Base-by-base conservation (phyloP, 352 stramenopile genomes). In the Pilasporangium apinafurcum region DNA sequence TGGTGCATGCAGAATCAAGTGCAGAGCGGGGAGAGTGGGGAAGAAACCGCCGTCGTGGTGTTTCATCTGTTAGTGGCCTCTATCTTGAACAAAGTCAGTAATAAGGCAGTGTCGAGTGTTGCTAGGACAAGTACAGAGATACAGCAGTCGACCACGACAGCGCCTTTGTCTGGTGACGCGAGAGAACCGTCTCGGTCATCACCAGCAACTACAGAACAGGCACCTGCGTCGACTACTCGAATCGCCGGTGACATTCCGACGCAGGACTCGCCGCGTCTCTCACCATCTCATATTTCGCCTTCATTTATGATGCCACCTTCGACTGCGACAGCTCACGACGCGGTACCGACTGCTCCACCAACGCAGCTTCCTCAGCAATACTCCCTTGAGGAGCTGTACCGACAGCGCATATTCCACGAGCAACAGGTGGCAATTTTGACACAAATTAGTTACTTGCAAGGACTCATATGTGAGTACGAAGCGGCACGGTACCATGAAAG, bases 361-460 rank as follows among this genome's bases (percentile, higher is more conserved):
- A 31, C 20, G 26, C 46, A 31, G 2, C 54, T 32, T 10, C 40
- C n/a, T 3, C 29, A 43, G 13, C 22, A 43, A 35, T 30, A 52
- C 4, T 17, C 35, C 17, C 54, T 81, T 27, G 71, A 85, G 14
- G 62, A 83, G 10, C 37, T 83, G 17, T 81, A 71, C 55, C 48
- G 54, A 17, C 78, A 89, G 37, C 70, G 66, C 34, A 48, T 88
- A 32, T 55, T 91, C 22, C 77, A 88, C 60, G 78, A 93, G 53
- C 81, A 93, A 33, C 78, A 93, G 42, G 61, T 66, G 31, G 69
- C 86, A 59, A 48, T 93, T 14, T 34, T 91, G 30, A 59, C 71
- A 48, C 81, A 93, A 54, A 90, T 93, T 43, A 78, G 91, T 50
- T 86, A 90, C 43, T 43, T 93, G 22, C 70, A 91, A 55, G 68